These are phyloP conservation scores for Mycogone perniciosa DNA, from an alignment of 2,329 filamentous ascomycete genomes.

Conservation along the genomic window DNA sequence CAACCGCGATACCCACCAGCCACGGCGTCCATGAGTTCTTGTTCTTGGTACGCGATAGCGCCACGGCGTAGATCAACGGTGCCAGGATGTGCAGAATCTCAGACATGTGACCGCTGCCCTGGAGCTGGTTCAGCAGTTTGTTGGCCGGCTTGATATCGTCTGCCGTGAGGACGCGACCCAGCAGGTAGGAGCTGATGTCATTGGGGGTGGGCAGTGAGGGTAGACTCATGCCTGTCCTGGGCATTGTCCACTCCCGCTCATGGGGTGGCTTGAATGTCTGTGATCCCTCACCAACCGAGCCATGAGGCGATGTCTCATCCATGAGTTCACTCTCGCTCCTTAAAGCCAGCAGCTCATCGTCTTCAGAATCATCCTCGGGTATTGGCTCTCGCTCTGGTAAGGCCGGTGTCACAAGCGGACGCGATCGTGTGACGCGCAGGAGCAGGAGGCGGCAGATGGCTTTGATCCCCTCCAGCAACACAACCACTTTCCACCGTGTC, in stretches of 20 bases:
- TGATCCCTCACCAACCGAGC: conserved; percentile 11
- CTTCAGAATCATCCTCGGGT: conserved; percentile 45
- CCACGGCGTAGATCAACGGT: conserved; percentile 78
- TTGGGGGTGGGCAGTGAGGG: conserved; percentile 74
- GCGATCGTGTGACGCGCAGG: conserved; percentile 72
- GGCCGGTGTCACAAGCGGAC: conserved; percentile 75
- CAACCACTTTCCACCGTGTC: conserved; percentile 77
- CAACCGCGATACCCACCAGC: conserved; percentile 77
- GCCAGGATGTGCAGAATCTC: conserved; percentile 90
- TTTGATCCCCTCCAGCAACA: conserved; percentile 80
- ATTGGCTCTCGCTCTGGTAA: conserved; percentile 81
- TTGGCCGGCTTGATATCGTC: conserved; percentile 94
- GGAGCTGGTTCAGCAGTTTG: conserved; percentile 74
- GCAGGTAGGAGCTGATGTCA: conserved; percentile 81
- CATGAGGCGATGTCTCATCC: conserved; percentile 33
- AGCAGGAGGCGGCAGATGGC: conserved; percentile 76
- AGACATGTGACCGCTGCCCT: conserved; percentile 66
- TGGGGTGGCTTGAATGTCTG: conserved; percentile 29
- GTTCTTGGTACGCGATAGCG: conserved; percentile 65
- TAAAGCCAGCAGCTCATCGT: conserved; percentile 38
- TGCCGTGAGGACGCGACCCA: conserved; percentile 84
- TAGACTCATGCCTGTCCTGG: conserved; percentile 80
- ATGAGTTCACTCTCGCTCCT: conserved; percentile 37
- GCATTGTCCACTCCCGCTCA: conserved; percentile 76
- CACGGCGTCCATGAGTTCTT: conserved; percentile 86